Base-by-base conservation (phyloP, 257 asterid species). In the Jacaranda copaia region DNA sequence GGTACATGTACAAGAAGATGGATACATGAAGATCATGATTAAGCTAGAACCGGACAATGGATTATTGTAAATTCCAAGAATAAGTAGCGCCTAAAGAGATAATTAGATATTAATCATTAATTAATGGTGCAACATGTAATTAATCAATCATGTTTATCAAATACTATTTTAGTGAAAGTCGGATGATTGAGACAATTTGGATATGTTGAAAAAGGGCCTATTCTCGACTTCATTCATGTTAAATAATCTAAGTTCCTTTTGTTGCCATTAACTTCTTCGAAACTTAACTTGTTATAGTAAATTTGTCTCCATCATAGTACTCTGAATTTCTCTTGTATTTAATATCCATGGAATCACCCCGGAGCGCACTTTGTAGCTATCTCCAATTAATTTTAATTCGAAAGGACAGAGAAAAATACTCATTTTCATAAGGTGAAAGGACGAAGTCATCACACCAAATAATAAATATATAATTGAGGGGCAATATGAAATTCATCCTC, bases 121-220 rank as follows among this genome's bases (percentile, higher is more conserved):
- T 42, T 39, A 64, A 64, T 64, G 52, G 70, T 40, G 36, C 12
- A 42, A 16, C 9, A 43, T 18, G 53, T n/a, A 16, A 8, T 3
- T 14, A 40, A 25, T 25, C 32, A 5, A 61, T 63, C 9, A 39
- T 38, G 35, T 1, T 3, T 63, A 16, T 63, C 35, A 39, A 68
- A 18, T 68, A 10, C 13, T 43, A 3, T 1, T 9, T 45, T 43
- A 43, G 18, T 13, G 52, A 74, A 75, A 75, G 73, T 75, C 79
- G 64, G 20, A 63, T 18, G 9, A 20, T 36, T 1, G 20, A 8
- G 20, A 32, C 38, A 73, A 73, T 25, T 20, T 51, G 78, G 60
- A 59, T 42, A 42, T 42, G 46, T 42, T 42, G 1, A 42, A 19
- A 6, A 52, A 52, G 7, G 18, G 16, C 19, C 57, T 52, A 19